Base-by-base conservation (phyloP, 805 yeast genomes). In the Kregervanrija pseudodelftensis region DNA sequence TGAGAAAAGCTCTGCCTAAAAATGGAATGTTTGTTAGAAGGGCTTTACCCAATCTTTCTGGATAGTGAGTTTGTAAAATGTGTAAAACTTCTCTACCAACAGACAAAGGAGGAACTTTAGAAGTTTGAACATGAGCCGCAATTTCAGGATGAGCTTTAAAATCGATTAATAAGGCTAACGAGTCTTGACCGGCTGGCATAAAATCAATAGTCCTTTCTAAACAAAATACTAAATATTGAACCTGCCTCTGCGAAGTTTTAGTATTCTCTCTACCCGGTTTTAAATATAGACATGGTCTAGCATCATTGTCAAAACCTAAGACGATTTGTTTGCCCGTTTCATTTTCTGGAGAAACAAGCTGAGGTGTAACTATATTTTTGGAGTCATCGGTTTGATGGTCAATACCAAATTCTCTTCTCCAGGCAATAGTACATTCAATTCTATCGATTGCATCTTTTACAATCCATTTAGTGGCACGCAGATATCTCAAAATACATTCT, bases 221-320 rank as follows among this genome's bases (percentile, higher is more conserved):
- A 89, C 84, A 84, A 68, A 73, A 91, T 7, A 93, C 98, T 61
- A 93, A 70, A 61, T 89, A 96, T 65, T 93, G 95, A n/a, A 93
- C 96, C 61, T 93, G 99, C 55, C 91, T 76, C 50, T 80, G 83
- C 1, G 93, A 79, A 3, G 93, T 79, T 58, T 87, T 86, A 12
- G 99, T 93, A 67, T 93, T 93, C 66, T 93, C 99, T 60, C 95
- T 77, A 11, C 98, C 98, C 0, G 96, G 95, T 63, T 86, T 85
- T 61, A 93, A 72, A 63, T 91, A 91, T 33, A 93, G 68, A 58
- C 97, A 91, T 4, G 99, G 98, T 60, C 99, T 78, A 17, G 83
- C 75, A 57, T 85, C 89, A 55, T 82, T 84, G 59, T 93, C 99
- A 60, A 70, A 93, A 16, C 99, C 99, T 39, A 93, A 68, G 42